Evolutionary conservation across 2,329 filamentous ascomycete species (phyloP).

Genomic region (Alternaria sp.): DNA sequence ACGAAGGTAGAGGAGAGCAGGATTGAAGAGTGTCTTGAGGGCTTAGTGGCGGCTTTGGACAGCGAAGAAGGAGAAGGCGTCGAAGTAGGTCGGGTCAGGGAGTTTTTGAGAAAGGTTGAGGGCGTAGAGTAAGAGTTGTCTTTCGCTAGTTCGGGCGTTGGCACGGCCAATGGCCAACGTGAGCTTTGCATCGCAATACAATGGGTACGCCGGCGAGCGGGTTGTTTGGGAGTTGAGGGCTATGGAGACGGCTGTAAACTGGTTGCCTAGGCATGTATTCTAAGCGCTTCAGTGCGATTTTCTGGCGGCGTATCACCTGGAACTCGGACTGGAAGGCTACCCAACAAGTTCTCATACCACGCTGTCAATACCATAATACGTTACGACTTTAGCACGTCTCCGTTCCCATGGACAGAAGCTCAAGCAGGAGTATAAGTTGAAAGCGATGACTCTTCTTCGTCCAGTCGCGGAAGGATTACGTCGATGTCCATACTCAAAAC

Average conservation of each 20-base stretch:
- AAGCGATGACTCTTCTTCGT: neutral
- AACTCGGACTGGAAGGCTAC: neutral
- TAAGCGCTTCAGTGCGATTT: slow-evolving; percentile 1
- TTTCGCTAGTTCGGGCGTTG: neutral
- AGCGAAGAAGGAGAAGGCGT: slow-evolving; percentile 76
- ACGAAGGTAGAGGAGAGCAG: slow-evolving; percentile 79
- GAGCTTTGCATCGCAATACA: neutral
- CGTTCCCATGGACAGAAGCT: neutral
- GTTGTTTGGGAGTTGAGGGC: neutral
- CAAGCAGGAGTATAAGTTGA: neutral
- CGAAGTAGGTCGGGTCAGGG: slow-evolving; percentile 77
- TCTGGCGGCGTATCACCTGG: neutral
- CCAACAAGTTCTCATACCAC: neutral
- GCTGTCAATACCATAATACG: slow-evolving; percentile 3
- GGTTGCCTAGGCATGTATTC: slow-evolving; percentile 3
- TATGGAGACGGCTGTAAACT: neutral
- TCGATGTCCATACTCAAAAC: neutral
- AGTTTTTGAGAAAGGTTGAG: slow-evolving; percentile 82
- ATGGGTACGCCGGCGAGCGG: neutral
- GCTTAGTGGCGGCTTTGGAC: slow-evolving; percentile 85
- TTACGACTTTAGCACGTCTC: neutral
- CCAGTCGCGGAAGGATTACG: neutral
- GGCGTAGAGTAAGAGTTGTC: slow-evolving; percentile 54
- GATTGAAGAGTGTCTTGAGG: slow-evolving; percentile 81
- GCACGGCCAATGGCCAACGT: neutral